A percentile compares a stretch with the other conserved stretches of the same genome.
These are phyloP conservation scores for Zoysia pacifica DNA, from an alignment of 176 grass and related monocot genomes.

Conservation along the genomic window DNA sequence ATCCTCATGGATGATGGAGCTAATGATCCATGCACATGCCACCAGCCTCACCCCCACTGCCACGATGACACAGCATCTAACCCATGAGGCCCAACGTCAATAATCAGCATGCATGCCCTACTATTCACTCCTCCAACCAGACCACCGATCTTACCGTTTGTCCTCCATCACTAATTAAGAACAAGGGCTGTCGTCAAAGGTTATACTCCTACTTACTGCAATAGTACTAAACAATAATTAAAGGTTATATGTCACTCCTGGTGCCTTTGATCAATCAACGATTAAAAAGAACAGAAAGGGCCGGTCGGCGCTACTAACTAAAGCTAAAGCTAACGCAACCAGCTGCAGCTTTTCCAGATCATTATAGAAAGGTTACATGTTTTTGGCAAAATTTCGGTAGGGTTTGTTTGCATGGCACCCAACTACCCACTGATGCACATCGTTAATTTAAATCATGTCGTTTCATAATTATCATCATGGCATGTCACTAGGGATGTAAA, in stretches of 20 bases:
- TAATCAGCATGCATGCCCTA: neutral
- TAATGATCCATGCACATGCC: neutral
- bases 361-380: constrained; percentile 8
- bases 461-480: too few relatives aligned
- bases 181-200: neutral
- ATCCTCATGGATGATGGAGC: neutral
- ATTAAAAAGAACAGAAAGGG: constrained; percentile 20
- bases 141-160: neutral
- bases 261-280: constrained; percentile 23
- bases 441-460: too few relatives aligned
- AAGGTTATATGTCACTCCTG: constrained; percentile 17
- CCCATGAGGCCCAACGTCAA: neutral
- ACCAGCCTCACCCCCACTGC: neutral
- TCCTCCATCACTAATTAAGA: neutral
- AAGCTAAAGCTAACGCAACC: constrained; percentile 55
- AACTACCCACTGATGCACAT: too few relatives aligned
- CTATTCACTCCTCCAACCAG: neutral
- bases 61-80: neutral
- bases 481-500: too few relatives aligned
- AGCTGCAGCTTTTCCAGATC: constrained; percentile 34
- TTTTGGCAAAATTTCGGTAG: neutral
- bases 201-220: neutral
- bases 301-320: constrained; percentile 13
- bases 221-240: neutral
- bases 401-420: too few relatives aligned